Evolutionary conservation across 208 protist species (phyloP), one percentile per base, ranked within the genome.

Genomic region (Leishmania arabica): DNA sequence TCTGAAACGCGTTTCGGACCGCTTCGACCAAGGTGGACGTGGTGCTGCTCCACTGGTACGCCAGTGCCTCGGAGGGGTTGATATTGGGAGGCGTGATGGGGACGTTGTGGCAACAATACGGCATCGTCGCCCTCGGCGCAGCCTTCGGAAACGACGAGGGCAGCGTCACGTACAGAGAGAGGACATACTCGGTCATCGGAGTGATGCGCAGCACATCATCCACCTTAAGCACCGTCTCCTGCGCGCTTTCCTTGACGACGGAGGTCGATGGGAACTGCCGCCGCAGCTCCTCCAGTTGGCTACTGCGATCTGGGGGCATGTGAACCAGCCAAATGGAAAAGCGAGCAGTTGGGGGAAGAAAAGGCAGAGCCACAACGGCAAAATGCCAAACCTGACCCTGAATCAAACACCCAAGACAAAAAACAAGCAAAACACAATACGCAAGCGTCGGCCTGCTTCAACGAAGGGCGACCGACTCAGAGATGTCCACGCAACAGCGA

Each of bases 1-100:
- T 90, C 42, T 86, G 80, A 64, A 97, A 93, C 24, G 91, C 94
- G 64, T 95, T 94, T 49, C 78, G 88, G 53, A 96, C 90, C 2
- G 90, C 91, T 78, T 95, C 89, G 7, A 89, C 87, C 3, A 97
- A 84, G 15, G 82, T 84, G 27, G 90, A 92, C n/a, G 68, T 80
- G 70, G 56, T 79, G 24, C 88, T 83, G 60, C 91, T 86, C 94
- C 94, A 97, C 83, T 79, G 82, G 71, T 84, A 87, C 17, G 81
- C 74, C 17, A 68, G 47, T 49, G 78, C 70, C 76, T 86, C 82
- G 34, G 85, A 81, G 21, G 84, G 82, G 73, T 82, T 83, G 78
- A 88, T 84, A 69, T 90, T 84, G 47, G 88, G 84, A 27, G 89
- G 81, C 11, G 89, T 86, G 58, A 95, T 93, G 40, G 89, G 84